Evolutionary conservation across 2,329 filamentous ascomycete species (phyloP), one percentile per base, ranked within the genome.

Genomic region (Venturia effusa): DNA sequence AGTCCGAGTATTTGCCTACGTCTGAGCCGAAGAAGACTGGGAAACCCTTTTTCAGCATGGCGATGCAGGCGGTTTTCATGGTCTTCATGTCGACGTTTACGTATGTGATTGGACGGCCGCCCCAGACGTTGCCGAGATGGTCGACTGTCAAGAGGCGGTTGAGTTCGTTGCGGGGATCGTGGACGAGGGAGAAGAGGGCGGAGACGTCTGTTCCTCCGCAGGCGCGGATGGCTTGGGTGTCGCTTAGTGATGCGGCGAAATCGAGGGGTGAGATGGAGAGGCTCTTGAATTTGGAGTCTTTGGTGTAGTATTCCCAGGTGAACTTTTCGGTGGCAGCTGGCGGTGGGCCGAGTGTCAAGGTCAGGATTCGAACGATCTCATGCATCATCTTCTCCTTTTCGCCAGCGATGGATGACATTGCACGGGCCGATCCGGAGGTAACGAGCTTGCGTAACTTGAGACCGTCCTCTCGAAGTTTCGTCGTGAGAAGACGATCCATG

Each of bases 21-120:
- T 96, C 92, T 61, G 84, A 88, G 64, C 92, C 92, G 72, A 96
- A 96, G 81, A 96, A 96, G 61, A 96, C 84, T 11, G 92, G 91
- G 5, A 90, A 77, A 1, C 90, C 90, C 13, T 86, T 85, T 71
- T 85, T 83, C 60, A 96, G 83, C 89, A 92, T 94, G 37, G 83
- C 80, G 60, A 95, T 84, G 69, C 87, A 89, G 0, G 88, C 86
- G 0, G 78, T 72, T 75, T 95, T 95, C 68, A 96, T 85, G 0
- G 83, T 81, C 64, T 74, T 66, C 80, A 92, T 92, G 66, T 87
- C 81, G 19, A 94, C 90, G 72, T 96, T 96, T 70, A 95, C 84
- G 72, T 96, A 96, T 10, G 85, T 89, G 62, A 95, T 82, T 4
- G 84, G 83, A 10, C 87, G 82, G 10, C 89, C 90, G 57, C 89